These are phyloP conservation scores for Thelonectria olida DNA, from an alignment of 2,329 filamentous ascomycete species.

Conservation along the genomic window DNA sequence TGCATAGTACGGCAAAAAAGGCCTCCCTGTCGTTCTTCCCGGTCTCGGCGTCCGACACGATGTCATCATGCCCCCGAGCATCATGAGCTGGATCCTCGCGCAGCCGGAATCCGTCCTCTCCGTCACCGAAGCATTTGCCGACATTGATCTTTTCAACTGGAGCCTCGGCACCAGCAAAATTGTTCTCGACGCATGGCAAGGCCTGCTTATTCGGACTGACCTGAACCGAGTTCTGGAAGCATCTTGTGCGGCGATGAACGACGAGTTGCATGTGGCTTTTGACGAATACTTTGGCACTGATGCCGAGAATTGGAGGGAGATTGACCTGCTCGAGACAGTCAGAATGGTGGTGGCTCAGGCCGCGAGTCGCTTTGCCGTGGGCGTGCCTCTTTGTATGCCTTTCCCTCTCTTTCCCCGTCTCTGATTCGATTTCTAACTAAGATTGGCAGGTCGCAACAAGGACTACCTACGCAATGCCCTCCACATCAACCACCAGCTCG, in stretches of 20 bases:
- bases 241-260: slow-evolving; percentile 45
- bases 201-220: slow-evolving; percentile 47
- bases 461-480: slow-evolving; percentile 44
- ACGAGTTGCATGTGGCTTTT: slow-evolving; percentile 47
- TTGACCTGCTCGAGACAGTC: slow-evolving; percentile 40
- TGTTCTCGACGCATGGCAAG: slow-evolving; percentile 48
- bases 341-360: slow-evolving; percentile 45
- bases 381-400: slow-evolving; percentile 43
- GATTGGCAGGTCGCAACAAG: slow-evolving; percentile 42
- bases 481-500: slow-evolving; percentile 43
- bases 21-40: slow-evolving; percentile 52
- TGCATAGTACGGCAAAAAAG: slow-evolving; percentile 52
- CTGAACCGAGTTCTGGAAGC: slow-evolving; percentile 47
- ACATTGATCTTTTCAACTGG: slow-evolving; percentile 49
- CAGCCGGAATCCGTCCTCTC: slow-evolving; percentile 51
- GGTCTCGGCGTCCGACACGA: slow-evolving; percentile 51
- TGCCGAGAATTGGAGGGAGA: slow-evolving; percentile 45
- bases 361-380: slow-evolving; percentile 44
- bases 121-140: slow-evolving; percentile 46
- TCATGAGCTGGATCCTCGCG: slow-evolving; percentile 50
- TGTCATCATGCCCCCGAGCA: slow-evolving; percentile 51
- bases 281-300: slow-evolving; percentile 47
- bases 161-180: slow-evolving; percentile 48
- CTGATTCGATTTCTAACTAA: background rate
- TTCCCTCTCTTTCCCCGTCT: too few species aligned